phyloP scores from a whole-genome alignment of 108 stramenopile species.

The Seminavis robusta region DNA sequence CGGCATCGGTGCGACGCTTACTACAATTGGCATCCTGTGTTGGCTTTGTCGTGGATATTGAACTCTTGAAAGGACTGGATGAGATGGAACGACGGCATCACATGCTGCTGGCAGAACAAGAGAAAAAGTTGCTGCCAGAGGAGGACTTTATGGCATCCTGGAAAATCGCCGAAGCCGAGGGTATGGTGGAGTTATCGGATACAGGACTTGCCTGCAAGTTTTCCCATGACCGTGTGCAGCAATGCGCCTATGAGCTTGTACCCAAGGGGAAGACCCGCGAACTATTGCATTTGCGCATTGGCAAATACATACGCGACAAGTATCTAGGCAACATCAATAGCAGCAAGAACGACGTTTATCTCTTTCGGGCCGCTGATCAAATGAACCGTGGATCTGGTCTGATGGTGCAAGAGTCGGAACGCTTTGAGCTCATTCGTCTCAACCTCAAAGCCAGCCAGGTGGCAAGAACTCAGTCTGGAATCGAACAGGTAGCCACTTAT shows the following conservation, averaged over 20 bases:
- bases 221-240: slow-evolving; percentile 2
- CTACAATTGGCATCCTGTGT: neutral
- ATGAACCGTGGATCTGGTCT: neutral
- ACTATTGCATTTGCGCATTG: neutral
- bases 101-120: no score
- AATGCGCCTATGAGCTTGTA: neutral
- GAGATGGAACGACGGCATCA: no score
- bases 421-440: neutral
- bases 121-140: no score
- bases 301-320: neutral
- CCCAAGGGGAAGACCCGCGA: neutral
- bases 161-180: no score
- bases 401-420: neutral
- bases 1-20: neutral
- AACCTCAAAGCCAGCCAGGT: neutral
- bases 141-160: no score
- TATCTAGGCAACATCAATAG: neutral
- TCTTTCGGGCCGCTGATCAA: neutral
- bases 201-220: no score
- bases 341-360: neutral
- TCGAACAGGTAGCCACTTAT: neutral
- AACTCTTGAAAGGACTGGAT: neutral
- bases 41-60: neutral
- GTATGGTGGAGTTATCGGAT: no score
- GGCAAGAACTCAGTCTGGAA: neutral